Percentiles rank a stretch among this genome's conserved stretches.
Evolutionary conservation across 1,139 yeast genomes (phyloP).

Genomic region (Candida sanyaensis): DNA sequence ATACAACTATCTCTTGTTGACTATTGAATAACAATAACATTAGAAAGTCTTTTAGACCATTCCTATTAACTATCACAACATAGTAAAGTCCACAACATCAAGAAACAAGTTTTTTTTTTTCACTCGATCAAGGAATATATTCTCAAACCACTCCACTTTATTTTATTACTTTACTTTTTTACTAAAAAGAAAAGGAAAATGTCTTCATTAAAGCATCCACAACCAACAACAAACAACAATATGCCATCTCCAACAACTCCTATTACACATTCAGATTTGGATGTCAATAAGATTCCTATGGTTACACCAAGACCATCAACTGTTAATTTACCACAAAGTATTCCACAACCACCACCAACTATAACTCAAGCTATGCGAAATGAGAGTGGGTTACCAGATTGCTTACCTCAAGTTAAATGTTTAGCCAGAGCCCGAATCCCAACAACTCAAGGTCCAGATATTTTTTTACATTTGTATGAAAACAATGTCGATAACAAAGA

Average conservation of each 20-base stretch:
- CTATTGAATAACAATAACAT: too few relatives aligned
- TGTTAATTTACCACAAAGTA: conserved; percentile 6
- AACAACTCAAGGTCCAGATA: conserved; percentile 91
- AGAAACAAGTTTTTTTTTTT: too few relatives aligned
- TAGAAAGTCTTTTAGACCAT: too few relatives aligned
- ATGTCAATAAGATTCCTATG: conserved; percentile 16
- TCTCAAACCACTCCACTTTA: too few relatives aligned
- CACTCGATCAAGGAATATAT: too few relatives aligned
- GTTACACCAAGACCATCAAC: conserved; percentile 16
- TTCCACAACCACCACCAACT: conserved; percentile 16
- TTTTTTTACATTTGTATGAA: conserved; percentile 84
- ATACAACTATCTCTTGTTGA: too few relatives aligned
- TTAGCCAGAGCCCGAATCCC: conserved; percentile 93
- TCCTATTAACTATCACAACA: too few relatives aligned
- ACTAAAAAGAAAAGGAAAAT: background rate
- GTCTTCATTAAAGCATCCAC: conserved; percentile 8
- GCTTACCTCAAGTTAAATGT: conserved; percentile 74
- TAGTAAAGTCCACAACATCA: too few relatives aligned
- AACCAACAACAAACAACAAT: conserved; percentile 2
- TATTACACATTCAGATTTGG: conserved; percentile 8
- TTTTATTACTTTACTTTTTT: background rate
- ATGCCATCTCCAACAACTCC: conserved; percentile 6
- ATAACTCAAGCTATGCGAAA: conserved; percentile 16
- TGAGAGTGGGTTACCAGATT: conserved; percentile 27
- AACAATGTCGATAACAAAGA: conserved; percentile 89